Evolutionary conservation across 441 rosid genomes (phyloP).

Genomic region (Bocquillonia castaneifolia): DNA sequence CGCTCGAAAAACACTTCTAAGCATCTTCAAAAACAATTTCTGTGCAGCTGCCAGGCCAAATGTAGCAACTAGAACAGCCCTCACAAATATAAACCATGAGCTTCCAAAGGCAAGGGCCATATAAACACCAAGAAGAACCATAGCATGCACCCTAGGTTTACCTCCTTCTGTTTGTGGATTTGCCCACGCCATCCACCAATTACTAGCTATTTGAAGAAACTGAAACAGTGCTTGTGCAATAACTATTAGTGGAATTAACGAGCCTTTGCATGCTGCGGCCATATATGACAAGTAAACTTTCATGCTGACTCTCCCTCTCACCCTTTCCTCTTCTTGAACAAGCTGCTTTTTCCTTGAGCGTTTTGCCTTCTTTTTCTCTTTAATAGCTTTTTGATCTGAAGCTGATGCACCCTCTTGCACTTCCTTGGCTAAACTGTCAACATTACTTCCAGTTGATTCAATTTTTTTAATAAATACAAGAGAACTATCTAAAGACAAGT

Average conservation of each 20-base stretch:
- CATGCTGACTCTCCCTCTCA: constrained; percentile 94
- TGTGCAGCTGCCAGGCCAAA: constrained; percentile 98
- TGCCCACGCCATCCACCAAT: constrained; percentile 99
- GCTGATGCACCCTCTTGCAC: constrained; percentile 70
- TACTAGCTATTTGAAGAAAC: constrained; percentile 97
- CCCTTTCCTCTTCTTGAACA: constrained; percentile 98
- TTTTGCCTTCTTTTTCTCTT: constrained; percentile 92
- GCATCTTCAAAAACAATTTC: constrained; percentile 89
- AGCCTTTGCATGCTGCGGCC: constrained; percentile 96
- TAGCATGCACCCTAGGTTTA: constrained; percentile 70
- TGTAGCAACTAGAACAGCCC: constrained; percentile 98
- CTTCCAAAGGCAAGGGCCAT: constrained; percentile 99
- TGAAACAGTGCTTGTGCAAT: constrained; percentile 87
- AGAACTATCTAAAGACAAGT: constrained; percentile 37
- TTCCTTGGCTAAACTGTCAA: constrained; percentile 77
- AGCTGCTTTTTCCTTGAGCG: constrained; percentile 90
- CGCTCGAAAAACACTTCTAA: constrained; percentile 85
- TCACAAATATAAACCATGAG: constrained; percentile 86
- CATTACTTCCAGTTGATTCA: constrained; percentile 45
- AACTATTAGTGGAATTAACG: constrained; percentile 81
- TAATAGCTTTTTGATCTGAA: constrained; percentile 76
- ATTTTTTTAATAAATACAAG: constrained; percentile 45
- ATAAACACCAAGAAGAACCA: constrained; percentile 80
- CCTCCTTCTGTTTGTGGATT: constrained; percentile 98
- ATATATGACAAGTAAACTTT: constrained; percentile 92